phyloP scores from a whole-genome alignment of 2,329 filamentous ascomycete genomes.

The Colletotrichum tamarilloi region DNA sequence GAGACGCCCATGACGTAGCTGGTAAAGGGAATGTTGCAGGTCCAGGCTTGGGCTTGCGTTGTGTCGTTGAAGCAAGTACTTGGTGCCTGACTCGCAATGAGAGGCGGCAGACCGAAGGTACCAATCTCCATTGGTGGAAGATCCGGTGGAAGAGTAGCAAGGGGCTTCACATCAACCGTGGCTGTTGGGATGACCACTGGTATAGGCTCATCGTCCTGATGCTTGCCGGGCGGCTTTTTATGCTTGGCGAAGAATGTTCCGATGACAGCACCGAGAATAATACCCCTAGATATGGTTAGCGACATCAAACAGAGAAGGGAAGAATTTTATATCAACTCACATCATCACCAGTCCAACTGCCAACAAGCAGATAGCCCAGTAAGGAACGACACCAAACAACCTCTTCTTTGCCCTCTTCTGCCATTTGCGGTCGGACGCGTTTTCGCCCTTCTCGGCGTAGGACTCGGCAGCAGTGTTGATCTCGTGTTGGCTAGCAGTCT shows the following conservation, averaged over 20 bases:
- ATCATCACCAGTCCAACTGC: conserved; percentile 61
- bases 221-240: conserved; percentile 41
- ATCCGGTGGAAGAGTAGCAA: conserved; percentile 61
- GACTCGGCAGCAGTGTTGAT: conserved; percentile 62
- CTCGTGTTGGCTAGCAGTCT: conserved; percentile 60
- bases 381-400: conserved; percentile 68
- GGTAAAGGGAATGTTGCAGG: conserved; percentile 64
- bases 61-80: conserved; percentile 68
- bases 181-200: conserved; percentile 48
- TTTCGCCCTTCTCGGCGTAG: conserved; percentile 56
- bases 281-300: conserved; percentile 43
- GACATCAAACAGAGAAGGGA: background rate
- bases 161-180: conserved; percentile 61
- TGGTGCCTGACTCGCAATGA: conserved; percentile 60
- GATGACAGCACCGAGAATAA: conserved; percentile 68
- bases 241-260: conserved; percentile 55
- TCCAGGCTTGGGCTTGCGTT: conserved; percentile 69
- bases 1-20: conserved; percentile 57
- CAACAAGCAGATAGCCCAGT: conserved; percentile 69
- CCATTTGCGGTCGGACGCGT: conserved; percentile 55
- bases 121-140: conserved; percentile 66
- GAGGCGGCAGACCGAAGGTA: conserved; percentile 64
- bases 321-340: conserved; percentile 21
- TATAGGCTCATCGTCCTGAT: conserved; percentile 40
- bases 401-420: conserved; percentile 64